These are phyloP conservation scores for Bipolaris gigantea DNA, from an alignment of 2,329 filamentous ascomycete species.

Conservation along the genomic window DNA sequence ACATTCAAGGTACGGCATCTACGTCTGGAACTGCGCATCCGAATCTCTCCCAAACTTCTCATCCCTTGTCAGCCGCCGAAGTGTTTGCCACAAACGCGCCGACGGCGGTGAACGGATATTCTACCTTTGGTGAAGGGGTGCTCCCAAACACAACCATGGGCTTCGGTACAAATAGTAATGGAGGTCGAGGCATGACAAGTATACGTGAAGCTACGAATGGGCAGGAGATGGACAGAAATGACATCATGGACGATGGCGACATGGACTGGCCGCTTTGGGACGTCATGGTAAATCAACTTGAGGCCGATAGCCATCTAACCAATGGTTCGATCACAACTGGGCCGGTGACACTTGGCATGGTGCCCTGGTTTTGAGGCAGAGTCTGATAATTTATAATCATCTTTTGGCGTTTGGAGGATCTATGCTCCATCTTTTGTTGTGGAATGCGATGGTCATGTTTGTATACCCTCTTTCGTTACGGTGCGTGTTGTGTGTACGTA, in stretches of 20 bases:
- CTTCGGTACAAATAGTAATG: constrained; percentile 14
- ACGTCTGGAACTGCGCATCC: background rate
- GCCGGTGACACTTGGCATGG: constrained; percentile 25
- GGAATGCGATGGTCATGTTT: background rate
- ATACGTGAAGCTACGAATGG: background rate
- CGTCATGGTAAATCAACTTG: constrained; percentile 52
- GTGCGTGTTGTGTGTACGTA: background rate
- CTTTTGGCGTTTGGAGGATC: background rate
- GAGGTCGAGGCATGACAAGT: constrained; percentile 11
- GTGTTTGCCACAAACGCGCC: constrained; percentile 2
- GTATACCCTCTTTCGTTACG: background rate
- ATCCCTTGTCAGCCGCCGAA: background rate
- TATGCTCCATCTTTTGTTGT: background rate
- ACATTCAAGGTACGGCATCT: background rate
- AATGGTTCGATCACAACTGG: constrained; percentile 16
- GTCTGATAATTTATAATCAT: background rate
- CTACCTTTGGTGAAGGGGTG: constrained; percentile 13
- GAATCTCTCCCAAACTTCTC: background rate
- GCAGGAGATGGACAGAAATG: constrained; percentile 18
- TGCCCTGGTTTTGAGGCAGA: constrained; percentile 32
- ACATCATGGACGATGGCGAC: constrained; percentile 42
- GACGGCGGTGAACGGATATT: constrained; percentile 17
- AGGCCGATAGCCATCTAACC: constrained; percentile 42
- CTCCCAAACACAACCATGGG: constrained; percentile 29
- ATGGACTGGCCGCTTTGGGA: constrained; percentile 56